Percentiles rank a stretch among this genome's conserved stretches.
Conservation (phyloP, 2,329 filamentous ascomycete genomes). For the Aspergillus proliferans region DNA sequence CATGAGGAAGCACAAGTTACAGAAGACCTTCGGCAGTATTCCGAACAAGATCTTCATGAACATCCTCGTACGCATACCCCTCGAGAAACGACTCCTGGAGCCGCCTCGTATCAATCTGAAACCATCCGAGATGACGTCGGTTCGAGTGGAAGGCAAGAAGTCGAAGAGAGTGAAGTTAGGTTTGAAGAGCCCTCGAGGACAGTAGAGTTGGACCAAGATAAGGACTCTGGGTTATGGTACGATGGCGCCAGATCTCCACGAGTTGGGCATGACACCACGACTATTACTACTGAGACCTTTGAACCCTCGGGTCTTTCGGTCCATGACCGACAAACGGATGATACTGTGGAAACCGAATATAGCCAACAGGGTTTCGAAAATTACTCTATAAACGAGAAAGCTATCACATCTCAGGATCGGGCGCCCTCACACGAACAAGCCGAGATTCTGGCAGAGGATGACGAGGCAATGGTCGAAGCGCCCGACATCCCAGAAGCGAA, state of each 20-base stretch:
- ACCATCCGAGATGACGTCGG: neutral
- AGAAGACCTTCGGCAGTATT: neutral
- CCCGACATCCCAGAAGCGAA: neutral
- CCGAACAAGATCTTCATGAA: neutral
- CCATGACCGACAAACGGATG: neutral
- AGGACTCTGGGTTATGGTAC: neutral
- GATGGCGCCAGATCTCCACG: neutral
- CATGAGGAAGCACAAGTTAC: neutral
- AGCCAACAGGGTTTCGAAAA: neutral
- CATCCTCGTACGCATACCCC: neutral
- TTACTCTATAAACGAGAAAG: neutral
- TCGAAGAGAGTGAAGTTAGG: neutral
- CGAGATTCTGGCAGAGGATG: neutral
- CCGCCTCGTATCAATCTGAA: neutral
- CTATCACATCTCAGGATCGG: neutral
- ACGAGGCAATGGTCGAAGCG: neutral
- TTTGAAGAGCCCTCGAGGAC: neutral
- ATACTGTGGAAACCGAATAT: neutral
- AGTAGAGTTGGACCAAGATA: neutral
- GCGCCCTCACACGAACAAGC: neutral
- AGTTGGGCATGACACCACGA: neutral
- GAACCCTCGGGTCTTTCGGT: too few relatives aligned
- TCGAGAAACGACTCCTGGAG: neutral
- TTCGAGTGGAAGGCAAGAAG: neutral
- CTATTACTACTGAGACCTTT: too few relatives aligned